Evolutionary conservation across 2,329 filamentous ascomycete species (phyloP).

Genomic region (Sphaerostilbella broomeana): DNA sequence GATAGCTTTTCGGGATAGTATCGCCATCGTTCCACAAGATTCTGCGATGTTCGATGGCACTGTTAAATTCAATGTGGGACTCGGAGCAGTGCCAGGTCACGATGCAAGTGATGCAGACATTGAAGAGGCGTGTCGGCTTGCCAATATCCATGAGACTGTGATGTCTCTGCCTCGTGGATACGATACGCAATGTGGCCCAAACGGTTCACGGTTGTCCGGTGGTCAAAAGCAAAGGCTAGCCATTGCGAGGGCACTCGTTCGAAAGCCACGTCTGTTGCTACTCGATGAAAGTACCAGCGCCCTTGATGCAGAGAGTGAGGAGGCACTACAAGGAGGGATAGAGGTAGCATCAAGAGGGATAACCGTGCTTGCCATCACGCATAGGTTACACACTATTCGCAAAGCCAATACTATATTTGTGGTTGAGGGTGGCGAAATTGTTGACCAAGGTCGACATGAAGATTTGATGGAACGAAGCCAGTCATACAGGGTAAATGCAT

Average conservation of each 20-base stretch:
- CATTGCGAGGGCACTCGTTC: conserved; percentile 69
- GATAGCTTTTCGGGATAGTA: conserved; percentile 42
- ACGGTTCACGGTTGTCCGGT: conserved; percentile 67
- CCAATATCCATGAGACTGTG: conserved; percentile 66
- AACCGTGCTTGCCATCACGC: conserved; percentile 53
- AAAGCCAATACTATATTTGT: conserved; percentile 54
- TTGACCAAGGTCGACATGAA: conserved; percentile 47
- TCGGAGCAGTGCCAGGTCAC: conserved; percentile 48
- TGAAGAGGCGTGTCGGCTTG: conserved; percentile 57
- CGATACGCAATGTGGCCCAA: conserved; percentile 61
- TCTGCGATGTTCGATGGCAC: conserved; percentile 52
- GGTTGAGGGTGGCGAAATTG: conserved; percentile 45
- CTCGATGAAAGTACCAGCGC: conserved; percentile 78
- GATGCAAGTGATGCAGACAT: conserved; percentile 55
- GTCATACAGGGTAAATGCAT: conserved; percentile 44
- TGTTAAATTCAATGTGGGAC: conserved; percentile 48
- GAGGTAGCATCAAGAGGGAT: conserved; percentile 49
- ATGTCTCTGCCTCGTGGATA: conserved; percentile 57
- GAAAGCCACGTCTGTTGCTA: conserved; percentile 65
- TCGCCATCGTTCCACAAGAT: conserved; percentile 53
- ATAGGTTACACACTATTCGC: conserved; percentile 50
- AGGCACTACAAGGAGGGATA: conserved; percentile 58
- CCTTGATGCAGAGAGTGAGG: conserved; percentile 64
- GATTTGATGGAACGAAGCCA: conserved; percentile 48
- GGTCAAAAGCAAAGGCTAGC: conserved; percentile 74